These are phyloP conservation scores for Mortierella claussenii DNA, from an alignment of 192 early-diverging fungal species.

Conservation along the genomic window DNA sequence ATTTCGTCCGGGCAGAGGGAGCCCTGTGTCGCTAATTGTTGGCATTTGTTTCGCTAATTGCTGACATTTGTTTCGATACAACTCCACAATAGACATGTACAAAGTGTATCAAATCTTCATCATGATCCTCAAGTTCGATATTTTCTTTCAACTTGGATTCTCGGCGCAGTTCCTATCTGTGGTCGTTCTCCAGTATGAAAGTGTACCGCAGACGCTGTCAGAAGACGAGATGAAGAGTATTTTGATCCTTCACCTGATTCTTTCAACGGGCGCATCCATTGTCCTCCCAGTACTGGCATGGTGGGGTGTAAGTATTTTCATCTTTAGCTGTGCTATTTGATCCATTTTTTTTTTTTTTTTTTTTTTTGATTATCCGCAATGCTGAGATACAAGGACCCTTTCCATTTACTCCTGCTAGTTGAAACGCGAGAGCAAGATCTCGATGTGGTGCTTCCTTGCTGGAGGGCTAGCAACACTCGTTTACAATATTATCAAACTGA, in stretches of 20 bases:
- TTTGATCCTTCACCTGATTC: constrained; percentile 57
- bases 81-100: constrained; percentile 63
- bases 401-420: constrained; percentile 54
- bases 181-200: constrained; percentile 58
- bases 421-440: constrained; percentile 58
- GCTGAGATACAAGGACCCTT: too few species aligned
- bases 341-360: background rate
- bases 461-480: constrained; percentile 70
- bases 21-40: too few species aligned
- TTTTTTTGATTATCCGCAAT: constrained; percentile 11
- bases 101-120: constrained; percentile 83
- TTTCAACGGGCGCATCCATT: constrained; percentile 59
- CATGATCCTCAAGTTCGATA: constrained; percentile 83
- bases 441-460: constrained; percentile 70
- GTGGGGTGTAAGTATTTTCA: constrained; percentile 62
- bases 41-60: too few species aligned
- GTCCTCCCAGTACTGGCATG: constrained; percentile 61
- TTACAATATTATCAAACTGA: constrained; percentile 74
- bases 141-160: constrained; percentile 83
- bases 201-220: background rate
- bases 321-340: background rate
- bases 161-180: constrained; percentile 80
- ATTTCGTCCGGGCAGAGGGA: too few species aligned
- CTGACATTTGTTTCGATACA: too few species aligned
- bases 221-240: constrained; percentile 16